Evolutionary conservation across 345 rosid genomes (phyloP), one percentile per base, ranked within the genome.

Genomic region (Moringa oleifera): DNA sequence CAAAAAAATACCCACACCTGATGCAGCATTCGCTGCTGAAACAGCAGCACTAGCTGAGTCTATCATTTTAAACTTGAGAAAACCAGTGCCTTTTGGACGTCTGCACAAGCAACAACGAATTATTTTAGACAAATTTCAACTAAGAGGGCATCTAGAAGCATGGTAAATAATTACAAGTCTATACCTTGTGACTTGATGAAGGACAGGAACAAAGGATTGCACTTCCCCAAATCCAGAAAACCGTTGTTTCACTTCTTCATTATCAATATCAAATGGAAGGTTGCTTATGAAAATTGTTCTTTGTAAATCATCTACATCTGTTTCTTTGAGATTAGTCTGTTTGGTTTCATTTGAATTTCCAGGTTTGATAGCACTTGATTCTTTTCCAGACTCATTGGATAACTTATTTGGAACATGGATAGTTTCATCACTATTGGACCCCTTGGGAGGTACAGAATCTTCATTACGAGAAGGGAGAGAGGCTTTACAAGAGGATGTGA

Each of bases 41-140:
- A 85, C 78, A 31, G 96, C 97, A 60, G 89, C 90, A 69, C 31
- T 50, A 47, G 84, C 88, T 45, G 89, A 89, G 55, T 90, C 98
- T 65, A 51, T 45, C 59, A 83, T 73, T 77, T 85, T 85, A 69
- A 93, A 93, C 77, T 82, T 88, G 78, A 93, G 90, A 68, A 93
- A 90, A 55, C 90, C 98, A 18, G 96, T 86, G 53, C 98, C 98
- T 68, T 69, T 80, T 0, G 98, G 96, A 67, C 97, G 79, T 76
- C 97, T 93, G 89, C 72, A 80, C 53, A 28, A 56, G 57, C 62
- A 75, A 45, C 12, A 57, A 64, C 53, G 16, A 60, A 53, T 52
- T 60, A 50, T 49, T 36, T 37, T 58, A 16, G 20, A 59, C 23
- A 19, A 41, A 25, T 5, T 16, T 45, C 12, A 25, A 23, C 37